phyloP scores from a whole-genome alignment of 345 rosid genomes.

The Acer yangbiense region DNA sequence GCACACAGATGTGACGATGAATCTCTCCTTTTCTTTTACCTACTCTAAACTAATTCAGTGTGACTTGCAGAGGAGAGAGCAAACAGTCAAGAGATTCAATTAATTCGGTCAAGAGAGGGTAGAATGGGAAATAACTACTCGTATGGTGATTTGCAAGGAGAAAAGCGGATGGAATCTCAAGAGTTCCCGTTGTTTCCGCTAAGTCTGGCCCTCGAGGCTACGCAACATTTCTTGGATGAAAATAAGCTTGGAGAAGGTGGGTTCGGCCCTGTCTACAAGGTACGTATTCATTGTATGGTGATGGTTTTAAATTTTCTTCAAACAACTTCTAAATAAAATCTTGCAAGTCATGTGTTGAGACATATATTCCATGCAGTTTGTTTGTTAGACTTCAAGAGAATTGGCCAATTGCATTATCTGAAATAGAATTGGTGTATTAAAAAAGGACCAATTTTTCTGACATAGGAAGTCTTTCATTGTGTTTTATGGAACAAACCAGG shows the following conservation, averaged over 20 bases:
- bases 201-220: constrained; percentile 21
- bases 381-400: too few relatives aligned
- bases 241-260: constrained; percentile 55
- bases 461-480: neutral
- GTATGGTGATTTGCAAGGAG: neutral
- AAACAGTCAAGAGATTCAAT: constrained; percentile 22
- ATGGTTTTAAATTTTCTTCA: too few relatives aligned
- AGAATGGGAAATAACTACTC: neutral
- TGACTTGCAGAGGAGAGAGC: constrained; percentile 11
- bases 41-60: neutral
- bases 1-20: too few relatives aligned
- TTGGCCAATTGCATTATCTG: too few relatives aligned
- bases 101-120: constrained; percentile 14
- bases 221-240: constrained; percentile 28
- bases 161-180: constrained; percentile 16
- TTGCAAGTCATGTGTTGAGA: too few relatives aligned
- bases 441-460: too few relatives aligned
- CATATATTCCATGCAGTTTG: too few relatives aligned
- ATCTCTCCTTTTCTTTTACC: too few relatives aligned
- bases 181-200: constrained; percentile 30
- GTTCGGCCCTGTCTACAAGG: constrained; percentile 54
- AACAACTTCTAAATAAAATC: too few relatives aligned
- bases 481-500: neutral
- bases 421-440: too few relatives aligned
- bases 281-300: neutral